Evolutionary conservation across 2,329 filamentous ascomycete species (phyloP).

Genomic region (Alternaria tenuissima): DNA sequence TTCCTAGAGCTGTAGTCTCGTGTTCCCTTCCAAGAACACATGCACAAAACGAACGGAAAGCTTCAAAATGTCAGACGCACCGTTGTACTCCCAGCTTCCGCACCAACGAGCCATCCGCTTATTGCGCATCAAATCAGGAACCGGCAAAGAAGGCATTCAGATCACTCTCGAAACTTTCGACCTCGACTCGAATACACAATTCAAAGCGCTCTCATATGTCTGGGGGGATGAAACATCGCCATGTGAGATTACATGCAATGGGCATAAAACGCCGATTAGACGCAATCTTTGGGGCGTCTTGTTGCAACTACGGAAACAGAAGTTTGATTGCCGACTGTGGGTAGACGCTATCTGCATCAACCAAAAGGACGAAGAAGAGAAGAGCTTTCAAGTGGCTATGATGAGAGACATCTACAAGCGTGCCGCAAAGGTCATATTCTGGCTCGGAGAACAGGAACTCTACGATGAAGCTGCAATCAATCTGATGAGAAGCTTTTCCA

Average conservation of each 20-base stretch:
- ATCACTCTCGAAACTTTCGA: neutral
- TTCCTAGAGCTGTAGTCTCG: too few species aligned
- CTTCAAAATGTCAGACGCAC: neutral
- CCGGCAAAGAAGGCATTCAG: neutral
- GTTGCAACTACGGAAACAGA: neutral
- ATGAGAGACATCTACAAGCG: slow-evolving; percentile 20
- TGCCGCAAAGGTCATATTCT: slow-evolving; percentile 16
- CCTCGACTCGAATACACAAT: neutral
- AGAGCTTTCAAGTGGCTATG: slow-evolving; percentile 15
- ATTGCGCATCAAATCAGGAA: neutral
- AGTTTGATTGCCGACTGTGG: slow-evolving; percentile 7
- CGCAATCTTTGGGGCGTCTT: neutral
- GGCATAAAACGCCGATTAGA: neutral
- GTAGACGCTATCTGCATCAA: too few species aligned
- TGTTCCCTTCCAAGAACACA: neutral
- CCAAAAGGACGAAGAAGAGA: slow-evolving; percentile 12
- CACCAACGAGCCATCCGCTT: neutral
- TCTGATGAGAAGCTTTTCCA: slow-evolving; percentile 6
- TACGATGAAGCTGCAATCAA: slow-evolving; percentile 11
- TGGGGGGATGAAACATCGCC: neutral
- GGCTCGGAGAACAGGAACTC: slow-evolving; percentile 15
- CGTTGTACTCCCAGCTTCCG: neutral
- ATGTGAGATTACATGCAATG: neutral
- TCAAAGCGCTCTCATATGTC: neutral
- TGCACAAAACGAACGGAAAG: neutral